A percentile compares a stretch with the other conserved stretches of the same genome.
phyloP scores from a whole-genome alignment of 2,329 filamentous ascomycete genomes.

The Dactylonectria macrodidyma region DNA sequence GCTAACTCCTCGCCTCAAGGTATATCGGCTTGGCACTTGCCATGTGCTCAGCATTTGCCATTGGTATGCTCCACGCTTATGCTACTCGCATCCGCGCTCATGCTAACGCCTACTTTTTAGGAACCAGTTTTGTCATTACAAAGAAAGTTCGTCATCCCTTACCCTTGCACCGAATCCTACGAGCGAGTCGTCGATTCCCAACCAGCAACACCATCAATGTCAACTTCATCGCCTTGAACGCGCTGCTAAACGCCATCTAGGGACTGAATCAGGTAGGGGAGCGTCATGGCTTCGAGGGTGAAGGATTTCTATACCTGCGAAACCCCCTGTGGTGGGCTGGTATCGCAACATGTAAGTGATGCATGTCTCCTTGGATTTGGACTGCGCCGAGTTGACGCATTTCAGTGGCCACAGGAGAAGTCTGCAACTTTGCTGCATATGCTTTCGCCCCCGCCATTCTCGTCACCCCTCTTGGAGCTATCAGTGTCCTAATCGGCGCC shows the following conservation, averaged over 20 bases:
- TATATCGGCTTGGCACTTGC: constrained; percentile 84
- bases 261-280: constrained; percentile 93
- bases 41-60: constrained; percentile 81
- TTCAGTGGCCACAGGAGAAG: constrained; percentile 89
- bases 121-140: constrained; percentile 98
- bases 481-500: constrained; percentile 95
- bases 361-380: neutral
- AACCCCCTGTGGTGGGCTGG: constrained; percentile 99
- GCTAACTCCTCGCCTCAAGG: constrained; percentile 60
- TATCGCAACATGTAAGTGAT: constrained; percentile 84
- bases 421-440: constrained; percentile 98
- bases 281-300: constrained; percentile 95
- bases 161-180: neutral
- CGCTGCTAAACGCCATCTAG: constrained; percentile 58
- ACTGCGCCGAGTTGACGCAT: constrained; percentile 40
- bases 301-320: constrained; percentile 93
- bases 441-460: constrained; percentile 99
- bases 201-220: too few species aligned
- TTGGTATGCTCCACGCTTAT: constrained; percentile 68
- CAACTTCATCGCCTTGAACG: neutral
- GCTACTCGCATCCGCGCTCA: constrained; percentile 13
- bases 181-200: neutral
- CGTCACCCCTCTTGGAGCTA: constrained; percentile 92
- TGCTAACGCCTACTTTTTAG: constrained; percentile 60
- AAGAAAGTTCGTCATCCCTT: constrained; percentile 80